phyloP scores from a whole-genome alignment of 2,329 filamentous ascomycete genomes.

The Aureobasidium sp. region DNA sequence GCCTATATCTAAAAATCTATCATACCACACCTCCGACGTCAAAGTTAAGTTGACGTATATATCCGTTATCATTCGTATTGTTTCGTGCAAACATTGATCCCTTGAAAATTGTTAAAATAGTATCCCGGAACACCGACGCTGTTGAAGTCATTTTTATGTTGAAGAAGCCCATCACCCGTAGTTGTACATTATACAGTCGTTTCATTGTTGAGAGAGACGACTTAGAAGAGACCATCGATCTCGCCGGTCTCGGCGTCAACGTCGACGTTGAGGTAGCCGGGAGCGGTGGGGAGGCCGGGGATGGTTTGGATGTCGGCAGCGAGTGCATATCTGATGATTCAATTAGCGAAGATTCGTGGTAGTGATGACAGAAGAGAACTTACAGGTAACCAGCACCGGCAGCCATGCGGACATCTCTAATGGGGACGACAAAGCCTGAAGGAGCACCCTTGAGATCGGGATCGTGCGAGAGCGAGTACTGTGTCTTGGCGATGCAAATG shows the following conservation, averaged over 20 bases:
- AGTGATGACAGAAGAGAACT: slow-evolving; percentile 30
- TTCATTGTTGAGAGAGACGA: slow-evolving; percentile 3
- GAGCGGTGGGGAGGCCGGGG: slow-evolving; percentile 86
- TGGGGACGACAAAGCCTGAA: slow-evolving; percentile 87
- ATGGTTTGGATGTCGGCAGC: slow-evolving; percentile 98
- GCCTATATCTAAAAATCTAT: background rate
- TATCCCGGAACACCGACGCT: slow-evolving; percentile 12
- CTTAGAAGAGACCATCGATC: slow-evolving; percentile 70
- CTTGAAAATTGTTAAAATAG: background rate
- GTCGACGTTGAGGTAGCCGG: slow-evolving; percentile 91
- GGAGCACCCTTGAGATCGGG: slow-evolving; percentile 90
- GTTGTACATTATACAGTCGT: background rate
- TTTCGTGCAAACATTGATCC: slow-evolving; percentile 2
- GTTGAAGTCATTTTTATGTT: slow-evolving; percentile 12
- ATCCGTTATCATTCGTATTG: background rate
- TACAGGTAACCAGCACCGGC: slow-evolving; percentile 87
- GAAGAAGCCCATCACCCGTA: background rate
- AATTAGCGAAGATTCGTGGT: no score
- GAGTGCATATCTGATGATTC: slow-evolving; percentile 63
- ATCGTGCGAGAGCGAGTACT: slow-evolving; percentile 93
- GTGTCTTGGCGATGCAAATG: slow-evolving; percentile 96
- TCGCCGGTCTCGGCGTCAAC: slow-evolving; percentile 46
- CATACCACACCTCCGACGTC: background rate
- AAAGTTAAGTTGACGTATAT: slow-evolving; percentile 11
- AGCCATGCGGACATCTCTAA: slow-evolving; percentile 87